Evolutionary conservation across 2,329 filamentous ascomycete genomes (phyloP).

Genomic region (Beauveria caledonica): DNA sequence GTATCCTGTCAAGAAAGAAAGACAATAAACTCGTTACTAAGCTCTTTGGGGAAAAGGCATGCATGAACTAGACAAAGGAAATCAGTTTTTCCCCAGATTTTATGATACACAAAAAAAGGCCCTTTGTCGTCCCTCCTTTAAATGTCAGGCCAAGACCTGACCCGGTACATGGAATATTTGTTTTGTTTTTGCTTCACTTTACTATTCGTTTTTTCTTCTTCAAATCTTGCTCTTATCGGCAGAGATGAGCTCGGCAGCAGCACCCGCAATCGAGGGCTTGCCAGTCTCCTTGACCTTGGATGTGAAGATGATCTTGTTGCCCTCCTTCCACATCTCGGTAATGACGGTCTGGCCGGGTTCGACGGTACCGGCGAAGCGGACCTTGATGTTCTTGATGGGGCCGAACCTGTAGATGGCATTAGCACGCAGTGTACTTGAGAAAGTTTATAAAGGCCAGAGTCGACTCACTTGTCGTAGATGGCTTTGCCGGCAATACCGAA

Average conservation of each 20-base stretch:
- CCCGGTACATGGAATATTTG: not conserved
- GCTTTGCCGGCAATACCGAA: slow-evolving; percentile 90
- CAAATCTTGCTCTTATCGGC: slow-evolving; percentile 23
- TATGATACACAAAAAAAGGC: slow-evolving; percentile 5
- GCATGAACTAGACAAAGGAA: slow-evolving; percentile 5
- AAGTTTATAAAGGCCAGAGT: not conserved
- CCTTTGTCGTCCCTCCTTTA: not conserved
- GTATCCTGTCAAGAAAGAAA: not conserved
- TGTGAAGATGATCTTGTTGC: slow-evolving; percentile 73
- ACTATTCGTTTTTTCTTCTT: not conserved
- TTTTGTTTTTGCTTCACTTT: slow-evolving; percentile 5
- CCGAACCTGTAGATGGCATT: slow-evolving; percentile 46
- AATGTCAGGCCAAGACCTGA: not conserved
- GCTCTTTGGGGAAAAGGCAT: not conserved
- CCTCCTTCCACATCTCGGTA: slow-evolving; percentile 93
- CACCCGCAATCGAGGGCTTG: slow-evolving; percentile 76
- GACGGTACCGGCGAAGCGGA: slow-evolving; percentile 79
- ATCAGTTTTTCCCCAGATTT: not conserved
- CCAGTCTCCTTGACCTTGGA: slow-evolving; percentile 86
- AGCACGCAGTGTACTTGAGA: not conserved
- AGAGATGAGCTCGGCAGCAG: slow-evolving; percentile 63
- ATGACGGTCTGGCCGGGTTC: slow-evolving; percentile 81
- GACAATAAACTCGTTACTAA: not conserved
- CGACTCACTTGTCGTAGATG: slow-evolving; percentile 56
- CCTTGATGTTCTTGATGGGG: slow-evolving; percentile 82